Evolutionary conservation across 768 basidiomycete species (phyloP).

Genomic region (Kwoniella shandongensis): DNA sequence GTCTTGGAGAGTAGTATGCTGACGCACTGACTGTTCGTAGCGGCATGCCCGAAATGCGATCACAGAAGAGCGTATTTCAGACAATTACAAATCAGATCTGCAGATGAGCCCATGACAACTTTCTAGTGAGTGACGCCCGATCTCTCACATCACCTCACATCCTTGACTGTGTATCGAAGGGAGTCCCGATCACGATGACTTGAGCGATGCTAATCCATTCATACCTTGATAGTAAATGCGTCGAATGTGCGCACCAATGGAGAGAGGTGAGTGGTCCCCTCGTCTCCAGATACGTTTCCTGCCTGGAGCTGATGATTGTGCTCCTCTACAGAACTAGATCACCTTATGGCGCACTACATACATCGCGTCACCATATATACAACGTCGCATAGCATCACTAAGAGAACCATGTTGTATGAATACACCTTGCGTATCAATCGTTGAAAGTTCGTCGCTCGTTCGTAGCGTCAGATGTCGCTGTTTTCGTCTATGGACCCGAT

Average conservation of each 20-base stretch:
- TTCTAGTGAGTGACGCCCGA: slow-evolving; percentile 51
- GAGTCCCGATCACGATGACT: no score
- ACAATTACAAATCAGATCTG: slow-evolving; percentile 85
- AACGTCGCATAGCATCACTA: no score
- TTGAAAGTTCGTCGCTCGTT: no score
- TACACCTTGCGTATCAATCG: no score
- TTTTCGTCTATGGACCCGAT: no score
- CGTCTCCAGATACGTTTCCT: no score
- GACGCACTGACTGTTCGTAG: slow-evolving; percentile 45
- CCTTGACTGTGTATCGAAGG: no score
- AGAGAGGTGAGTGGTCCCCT: slow-evolving; percentile 42
- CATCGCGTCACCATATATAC: neutral
- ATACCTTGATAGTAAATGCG: slow-evolving; percentile 45
- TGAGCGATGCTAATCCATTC: neutral
- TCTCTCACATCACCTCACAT: neutral
- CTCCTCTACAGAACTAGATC: neutral
- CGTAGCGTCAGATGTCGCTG: no score
- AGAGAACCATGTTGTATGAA: no score
- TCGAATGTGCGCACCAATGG: slow-evolving; percentile 51
- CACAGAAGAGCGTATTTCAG: slow-evolving; percentile 84
- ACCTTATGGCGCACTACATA: neutral
- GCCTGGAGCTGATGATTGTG: neutral
- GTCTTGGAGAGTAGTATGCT: no score
- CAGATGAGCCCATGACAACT: slow-evolving; percentile 55
- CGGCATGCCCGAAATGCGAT: slow-evolving; percentile 76